Evolutionary conservation across 2,329 filamentous ascomycete species (phyloP), one percentile per base, ranked within the genome.

Genomic region (Fusarium temperatum): DNA sequence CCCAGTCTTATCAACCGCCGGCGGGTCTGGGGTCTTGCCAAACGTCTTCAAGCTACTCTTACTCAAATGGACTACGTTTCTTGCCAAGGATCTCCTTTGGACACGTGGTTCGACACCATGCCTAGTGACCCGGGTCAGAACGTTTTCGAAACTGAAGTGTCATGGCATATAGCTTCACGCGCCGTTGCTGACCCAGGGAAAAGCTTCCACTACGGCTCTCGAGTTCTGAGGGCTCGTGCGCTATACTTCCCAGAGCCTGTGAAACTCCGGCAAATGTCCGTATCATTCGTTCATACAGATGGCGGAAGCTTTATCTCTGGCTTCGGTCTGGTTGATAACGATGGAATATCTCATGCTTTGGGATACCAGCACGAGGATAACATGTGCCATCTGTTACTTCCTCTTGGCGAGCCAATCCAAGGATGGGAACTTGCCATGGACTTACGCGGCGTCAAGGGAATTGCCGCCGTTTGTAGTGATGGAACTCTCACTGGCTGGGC

Each of bases 271-370:
- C 15, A 24, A 3, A 55, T 75, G 18, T 45, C 45, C 20, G 54
- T 72, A 28, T 74, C 54, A 1, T 72, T 75, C 41, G 45, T 74
- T 14, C 1, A 51, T 13, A 61, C 7, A 39, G 56, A 0, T 1
- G 36, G 20, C 8, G 65, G 65, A 17, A 17, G 0, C 1, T 75
- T 67, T 38, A 20, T 75, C 6, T 72, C 71, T n/a, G 68, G 73
- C 4, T n/a, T 75, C 1, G 13, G 2, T 13, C 7, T 45, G n/a
- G 8, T 45, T 18, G 17, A 45, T 26, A 11, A 8, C 0, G 17
- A 45, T 24, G 10, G 11, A 8, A 8, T 5, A 45, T 20, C 42
- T 20, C 7, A 45, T 45, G 17, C 11, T 13, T 6, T 47, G 2
- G 44, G 44, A 1, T 47, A 47, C 12, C 44, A 28, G 8, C 44